phyloP scores from a whole-genome alignment of 495 filamentous ascomycete genomes.

The Peziza echinospora region DNA sequence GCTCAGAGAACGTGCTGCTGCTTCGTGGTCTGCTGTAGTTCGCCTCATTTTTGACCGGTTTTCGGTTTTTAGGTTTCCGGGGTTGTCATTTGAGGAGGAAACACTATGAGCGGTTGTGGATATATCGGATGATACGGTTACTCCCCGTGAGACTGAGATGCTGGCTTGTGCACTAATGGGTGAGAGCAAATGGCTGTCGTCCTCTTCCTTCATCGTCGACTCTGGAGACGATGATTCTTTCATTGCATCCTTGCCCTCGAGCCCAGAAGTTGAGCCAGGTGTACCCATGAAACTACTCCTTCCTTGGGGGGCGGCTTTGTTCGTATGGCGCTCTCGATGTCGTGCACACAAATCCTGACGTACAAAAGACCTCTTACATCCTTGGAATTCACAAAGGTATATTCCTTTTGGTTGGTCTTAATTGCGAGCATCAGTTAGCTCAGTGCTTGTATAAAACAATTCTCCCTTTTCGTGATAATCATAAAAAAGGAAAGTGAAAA shows the following conservation, averaged over 20 bases:
- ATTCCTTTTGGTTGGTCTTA: conserved; percentile 75
- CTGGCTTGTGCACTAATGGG: not conserved
- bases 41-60: conserved; percentile 1
- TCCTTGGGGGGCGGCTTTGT: conserved; percentile 41
- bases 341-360: conserved; percentile 83
- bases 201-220: conserved; percentile 25
- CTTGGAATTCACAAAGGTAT: conserved; percentile 82
- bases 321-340: conserved; percentile 89
- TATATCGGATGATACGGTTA: not conserved
- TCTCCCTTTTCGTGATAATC: not conserved
- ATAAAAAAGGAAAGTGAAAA: not conserved
- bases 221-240: conserved; percentile 24
- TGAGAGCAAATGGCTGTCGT: conserved; percentile 17
- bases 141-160: not conserved
- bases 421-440: conserved; percentile 8
- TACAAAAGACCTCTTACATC: conserved; percentile 78
- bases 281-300: conserved; percentile 12
- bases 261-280: conserved; percentile 9
- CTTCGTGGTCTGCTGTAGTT: not conserved
- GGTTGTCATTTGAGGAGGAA: not conserved
- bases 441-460: conserved; percentile 3
- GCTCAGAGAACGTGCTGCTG: not conserved
- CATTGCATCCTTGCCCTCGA: conserved; percentile 14
- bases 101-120: not conserved
- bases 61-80: not conserved